A percentile compares a stretch with the other conserved stretches of the same genome.
Evolutionary conservation across 2,329 filamentous ascomycete species (phyloP).

Genomic region (Torrubiella hemipterigena): DNA sequence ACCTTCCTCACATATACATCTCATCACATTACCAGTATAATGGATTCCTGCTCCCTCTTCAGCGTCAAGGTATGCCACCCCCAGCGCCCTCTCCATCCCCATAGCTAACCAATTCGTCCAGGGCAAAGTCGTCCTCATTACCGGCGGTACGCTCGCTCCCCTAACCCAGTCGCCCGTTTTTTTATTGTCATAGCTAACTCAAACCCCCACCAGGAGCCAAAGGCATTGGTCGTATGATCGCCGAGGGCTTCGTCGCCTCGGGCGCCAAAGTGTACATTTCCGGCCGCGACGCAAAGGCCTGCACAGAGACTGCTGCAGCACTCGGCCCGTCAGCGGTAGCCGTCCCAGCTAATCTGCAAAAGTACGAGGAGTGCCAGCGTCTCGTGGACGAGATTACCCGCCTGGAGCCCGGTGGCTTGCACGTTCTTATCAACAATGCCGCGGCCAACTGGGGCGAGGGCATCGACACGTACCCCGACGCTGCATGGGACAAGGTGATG

Average conservation of each 20-base stretch:
- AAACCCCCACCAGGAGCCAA: conserved; percentile 30
- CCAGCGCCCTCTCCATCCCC: background rate
- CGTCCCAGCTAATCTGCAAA: conserved; percentile 54
- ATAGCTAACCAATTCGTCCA: conserved; percentile 11
- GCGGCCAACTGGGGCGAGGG: conserved; percentile 53
- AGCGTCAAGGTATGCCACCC: conserved; percentile 39
- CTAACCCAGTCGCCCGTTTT: background rate
- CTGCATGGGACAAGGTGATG: conserved; percentile 45
- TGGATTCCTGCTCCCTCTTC: conserved; percentile 45
- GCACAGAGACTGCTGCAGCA: conserved; percentile 41
- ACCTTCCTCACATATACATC: background rate
- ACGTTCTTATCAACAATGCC: conserved; percentile 55
- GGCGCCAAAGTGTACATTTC: conserved; percentile 55
- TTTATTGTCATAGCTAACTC: background rate
- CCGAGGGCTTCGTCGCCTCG: conserved; percentile 51
- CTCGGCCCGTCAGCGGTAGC: conserved; percentile 41
- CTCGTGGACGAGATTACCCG: conserved; percentile 39
- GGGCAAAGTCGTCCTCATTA: conserved; percentile 47
- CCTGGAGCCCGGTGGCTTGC: conserved; percentile 35
- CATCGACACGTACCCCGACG: conserved; percentile 46
- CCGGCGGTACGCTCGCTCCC: conserved; percentile 29
- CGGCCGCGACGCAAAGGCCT: conserved; percentile 48
- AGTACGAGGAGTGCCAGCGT: conserved; percentile 39
- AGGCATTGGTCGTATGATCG: conserved; percentile 58
- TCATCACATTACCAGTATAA: conserved; percentile 17